Conservation (phyloP, 1,284 basidiomycete species). For the Pseudozyma thailandica region DNA sequence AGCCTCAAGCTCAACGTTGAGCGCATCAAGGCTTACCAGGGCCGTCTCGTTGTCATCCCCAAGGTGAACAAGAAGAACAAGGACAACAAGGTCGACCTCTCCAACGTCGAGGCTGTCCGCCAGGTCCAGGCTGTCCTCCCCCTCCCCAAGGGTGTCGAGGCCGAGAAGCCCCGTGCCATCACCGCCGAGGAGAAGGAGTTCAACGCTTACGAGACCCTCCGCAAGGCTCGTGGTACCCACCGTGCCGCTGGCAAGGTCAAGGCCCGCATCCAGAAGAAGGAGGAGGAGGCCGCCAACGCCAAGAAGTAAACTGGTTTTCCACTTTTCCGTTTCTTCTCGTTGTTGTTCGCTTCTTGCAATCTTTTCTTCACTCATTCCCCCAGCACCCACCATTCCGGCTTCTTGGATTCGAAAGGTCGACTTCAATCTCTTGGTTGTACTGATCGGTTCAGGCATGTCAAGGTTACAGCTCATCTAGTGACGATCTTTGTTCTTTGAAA, state of each 20-base stretch:
- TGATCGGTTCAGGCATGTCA: not conserved
- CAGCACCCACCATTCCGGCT: not conserved
- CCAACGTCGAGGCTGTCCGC: slow-evolving; percentile 82
- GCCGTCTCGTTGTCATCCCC: slow-evolving; percentile 84
- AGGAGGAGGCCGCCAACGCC: slow-evolving; percentile 90
- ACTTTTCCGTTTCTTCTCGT: slow-evolving; percentile 2
- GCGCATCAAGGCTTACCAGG: slow-evolving; percentile 92
- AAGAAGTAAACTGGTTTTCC: slow-evolving; percentile 79
- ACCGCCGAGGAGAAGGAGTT: slow-evolving; percentile 89
- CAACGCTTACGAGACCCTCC: slow-evolving; percentile 84
- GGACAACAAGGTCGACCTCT: slow-evolving; percentile 83
- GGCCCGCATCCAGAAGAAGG: slow-evolving; percentile 75
- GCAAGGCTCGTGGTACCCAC: slow-evolving; percentile 83
- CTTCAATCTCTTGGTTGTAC: not conserved
- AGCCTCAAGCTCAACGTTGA: slow-evolving; percentile 95
- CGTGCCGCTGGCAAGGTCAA: slow-evolving; percentile 90
- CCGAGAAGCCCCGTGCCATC: slow-evolving; percentile 91
- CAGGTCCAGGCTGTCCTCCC: slow-evolving; percentile 69
- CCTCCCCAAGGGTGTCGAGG: slow-evolving; percentile 75
- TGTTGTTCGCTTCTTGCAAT: slow-evolving; percentile 17
- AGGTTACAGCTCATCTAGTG: slow-evolving; percentile 5
- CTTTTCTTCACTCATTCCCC: slow-evolving; percentile 1
- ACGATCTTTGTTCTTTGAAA: not conserved
- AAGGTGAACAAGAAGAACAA: slow-evolving; percentile 81
- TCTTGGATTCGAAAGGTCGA: not conserved